Conservation (phyloP, 108 stramenopile genomes). For the Fragilaria crotonensis region DNA sequence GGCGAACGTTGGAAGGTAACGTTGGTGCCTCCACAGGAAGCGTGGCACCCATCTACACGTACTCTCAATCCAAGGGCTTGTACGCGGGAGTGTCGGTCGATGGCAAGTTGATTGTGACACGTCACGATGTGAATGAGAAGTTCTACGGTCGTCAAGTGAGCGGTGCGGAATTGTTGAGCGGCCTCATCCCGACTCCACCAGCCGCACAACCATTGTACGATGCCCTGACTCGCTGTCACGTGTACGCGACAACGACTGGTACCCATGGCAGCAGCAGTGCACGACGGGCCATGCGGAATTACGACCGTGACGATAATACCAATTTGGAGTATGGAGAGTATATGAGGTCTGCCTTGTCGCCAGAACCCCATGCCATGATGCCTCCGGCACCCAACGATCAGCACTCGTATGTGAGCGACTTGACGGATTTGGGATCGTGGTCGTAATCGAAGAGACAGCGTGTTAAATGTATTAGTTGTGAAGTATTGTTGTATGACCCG, state of each 20-base stretch:
- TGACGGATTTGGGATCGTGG: slow-evolving; percentile 14
- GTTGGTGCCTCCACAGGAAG: slow-evolving; percentile 51
- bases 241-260: slow-evolving; percentile 46
- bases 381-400: slow-evolving; percentile 24
- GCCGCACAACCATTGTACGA: slow-evolving; percentile 88
- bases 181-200: slow-evolving; percentile 64
- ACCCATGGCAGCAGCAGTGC: not conserved
- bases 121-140: slow-evolving; percentile 89
- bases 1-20: slow-evolving; percentile 84
- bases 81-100: slow-evolving; percentile 93
- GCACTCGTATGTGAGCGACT: slow-evolving; percentile 39
- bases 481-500: too few relatives aligned
- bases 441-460: too few relatives aligned
- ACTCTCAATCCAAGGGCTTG: slow-evolving; percentile 84
- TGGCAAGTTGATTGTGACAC: slow-evolving; percentile 75
- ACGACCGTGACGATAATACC: slow-evolving; percentile 4
- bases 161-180: slow-evolving; percentile 56
- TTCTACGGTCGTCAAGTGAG: slow-evolving; percentile 85
- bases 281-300: not conserved
- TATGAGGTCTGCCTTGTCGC: not conserved
- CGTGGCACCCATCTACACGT: slow-evolving; percentile 90
- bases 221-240: slow-evolving; percentile 72
- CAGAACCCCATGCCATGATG: slow-evolving; percentile 20
- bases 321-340: slow-evolving; percentile 17
- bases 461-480: too few relatives aligned